These are phyloP conservation scores for Leptographium wingfieldii DNA, from an alignment of 2,329 filamentous ascomycete species.

Conservation along the genomic window DNA sequence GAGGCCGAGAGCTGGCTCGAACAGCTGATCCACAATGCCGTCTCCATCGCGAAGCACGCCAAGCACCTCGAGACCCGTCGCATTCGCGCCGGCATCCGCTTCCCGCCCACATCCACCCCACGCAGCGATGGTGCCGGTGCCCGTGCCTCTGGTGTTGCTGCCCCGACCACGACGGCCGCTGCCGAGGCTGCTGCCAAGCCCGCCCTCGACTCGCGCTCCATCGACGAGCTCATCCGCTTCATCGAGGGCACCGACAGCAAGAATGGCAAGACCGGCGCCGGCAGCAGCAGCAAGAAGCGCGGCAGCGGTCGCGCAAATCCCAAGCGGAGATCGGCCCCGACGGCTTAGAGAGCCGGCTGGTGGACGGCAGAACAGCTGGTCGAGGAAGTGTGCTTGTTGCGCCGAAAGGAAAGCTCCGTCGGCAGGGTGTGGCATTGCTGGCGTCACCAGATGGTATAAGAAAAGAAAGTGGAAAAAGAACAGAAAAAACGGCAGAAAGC, in stretches of 20 bases:
- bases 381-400: no score
- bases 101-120: constrained; percentile 37
- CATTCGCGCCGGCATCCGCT: constrained; percentile 55
- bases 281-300: constrained; percentile 11
- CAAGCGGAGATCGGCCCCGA: constrained; percentile 33
- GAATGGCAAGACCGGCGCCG: constrained; percentile 23
- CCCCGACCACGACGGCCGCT: constrained; percentile 8
- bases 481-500: neutral
- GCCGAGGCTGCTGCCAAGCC: constrained; percentile 18
- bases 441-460: neutral
- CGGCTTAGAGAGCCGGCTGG: neutral
- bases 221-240: constrained; percentile 87
- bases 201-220: constrained; percentile 62
- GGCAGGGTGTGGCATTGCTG: neutral
- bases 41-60: constrained; percentile 84
- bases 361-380: no score
- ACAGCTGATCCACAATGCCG: constrained; percentile 89
- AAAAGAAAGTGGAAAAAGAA: neutral
- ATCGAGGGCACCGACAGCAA: constrained; percentile 65
- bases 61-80: constrained; percentile 72
- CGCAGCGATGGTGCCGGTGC: constrained; percentile 34
- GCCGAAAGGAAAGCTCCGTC: no score
- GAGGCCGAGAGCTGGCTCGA: constrained; percentile 95
- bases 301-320: constrained; percentile 39
- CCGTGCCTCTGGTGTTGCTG: neutral